Base-by-base conservation (phyloP, 2,329 filamentous ascomycete species). In the Sarocladium brachiariae region DNA sequence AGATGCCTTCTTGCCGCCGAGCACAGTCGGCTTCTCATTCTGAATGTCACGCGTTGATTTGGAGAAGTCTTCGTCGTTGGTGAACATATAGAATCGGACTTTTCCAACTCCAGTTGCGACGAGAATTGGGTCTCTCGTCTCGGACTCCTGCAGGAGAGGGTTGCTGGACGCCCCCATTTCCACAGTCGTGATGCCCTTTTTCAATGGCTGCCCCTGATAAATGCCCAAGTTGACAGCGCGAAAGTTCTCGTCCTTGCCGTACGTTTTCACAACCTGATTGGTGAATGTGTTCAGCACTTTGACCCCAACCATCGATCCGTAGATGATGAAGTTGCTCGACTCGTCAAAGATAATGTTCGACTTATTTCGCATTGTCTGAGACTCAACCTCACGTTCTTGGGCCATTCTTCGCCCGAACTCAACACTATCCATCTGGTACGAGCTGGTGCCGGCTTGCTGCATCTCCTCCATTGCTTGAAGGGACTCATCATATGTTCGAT, bases 111-210 rank as follows among this genome's bases (percentile, higher is more conserved):
- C 92, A 0, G 93, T 97, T 9, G 81, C 78, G 39, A 95, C 79
- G 7, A 99, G 74, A 62, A 97, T 92, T 0, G 95, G 91, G 63
- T 99, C 93, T 54, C 91, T 80, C 18, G 83, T 81, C 68, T 96
- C 92, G 1, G 93, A 89, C 72, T 96, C 91, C 62, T 93, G 88
- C 2, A 99, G 78, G 1, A 99, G 77, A 0, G 95, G 93, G 64
- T 99, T 99, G 59, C 81, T 86, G 30, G 89, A 95, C 1, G 95
- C 93, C 1, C 93, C 95, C 93, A 99, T 99, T 57, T 91, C 91
- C 21, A 97, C 86, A 0, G 95, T 99, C 3, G 93, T 87, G 14
- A 97, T 73, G 11, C 87, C 87, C 67, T 97, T 97, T 70, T 92
- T 95, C 65, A 95, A 88, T 1, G 93, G 93, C 57, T 92, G 87